A percentile compares a stretch with the other conserved stretches of the same genome.
Evolutionary conservation across 2,329 filamentous ascomycete species (phyloP).

Genomic region (Fusarium sp.): DNA sequence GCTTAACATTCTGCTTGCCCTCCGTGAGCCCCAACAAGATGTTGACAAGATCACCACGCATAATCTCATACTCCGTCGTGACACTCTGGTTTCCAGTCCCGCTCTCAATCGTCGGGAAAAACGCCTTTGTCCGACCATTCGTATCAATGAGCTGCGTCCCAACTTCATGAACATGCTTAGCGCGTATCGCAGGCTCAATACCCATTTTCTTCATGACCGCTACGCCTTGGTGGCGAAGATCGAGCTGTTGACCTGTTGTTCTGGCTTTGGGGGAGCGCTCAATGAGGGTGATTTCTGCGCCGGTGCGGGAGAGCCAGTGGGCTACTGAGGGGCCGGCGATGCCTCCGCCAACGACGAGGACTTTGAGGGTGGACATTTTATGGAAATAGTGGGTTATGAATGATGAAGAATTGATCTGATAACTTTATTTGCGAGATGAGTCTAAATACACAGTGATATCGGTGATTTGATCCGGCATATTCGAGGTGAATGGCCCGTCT

Average conservation of each 20-base stretch:
- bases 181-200: conserved; percentile 9
- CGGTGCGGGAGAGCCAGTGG: conserved; percentile 23
- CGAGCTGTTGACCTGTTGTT: conserved; percentile 9
- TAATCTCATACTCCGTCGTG: conserved; percentile 3
- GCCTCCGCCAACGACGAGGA: conserved; percentile 28
- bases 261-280: conserved; percentile 6
- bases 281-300: conserved; percentile 19
- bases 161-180: neutral
- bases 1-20: neutral
- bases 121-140: neutral
- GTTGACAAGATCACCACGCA: conserved; percentile 2
- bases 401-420: neutral
- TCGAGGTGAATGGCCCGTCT: neutral
- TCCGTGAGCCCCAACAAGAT: conserved; percentile 7
- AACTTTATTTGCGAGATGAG: neutral
- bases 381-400: neutral
- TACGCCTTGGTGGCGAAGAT: conserved; percentile 6
- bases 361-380: conserved; percentile 12
- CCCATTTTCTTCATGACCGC: conserved; percentile 23
- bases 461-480: neutral
- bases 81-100: neutral
- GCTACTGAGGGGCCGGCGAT: conserved; percentile 28
- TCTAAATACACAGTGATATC: neutral
- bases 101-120: neutral
- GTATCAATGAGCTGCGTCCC: conserved; percentile 1